These are phyloP conservation scores for Silene coronaria DNA, from an alignment of 179 eudicot genomes.

Conservation along the genomic window DNA sequence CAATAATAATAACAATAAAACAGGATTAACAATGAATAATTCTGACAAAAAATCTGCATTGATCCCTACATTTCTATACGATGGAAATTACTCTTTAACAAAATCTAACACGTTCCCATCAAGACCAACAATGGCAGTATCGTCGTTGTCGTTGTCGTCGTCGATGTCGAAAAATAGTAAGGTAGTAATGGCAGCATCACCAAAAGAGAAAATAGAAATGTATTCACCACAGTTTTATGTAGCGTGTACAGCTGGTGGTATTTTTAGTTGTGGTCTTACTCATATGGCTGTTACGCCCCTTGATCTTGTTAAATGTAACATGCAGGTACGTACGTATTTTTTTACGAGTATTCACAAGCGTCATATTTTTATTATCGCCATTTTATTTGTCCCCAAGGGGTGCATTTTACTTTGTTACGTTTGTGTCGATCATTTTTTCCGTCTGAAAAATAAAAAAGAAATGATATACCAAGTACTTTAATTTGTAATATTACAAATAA, in stretches of 20 bases:
- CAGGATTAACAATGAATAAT: background rate
- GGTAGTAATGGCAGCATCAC: conserved; percentile 25
- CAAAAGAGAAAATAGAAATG: conserved; percentile 53
- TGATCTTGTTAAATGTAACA: conserved; percentile 75
- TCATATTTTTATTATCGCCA: no score
- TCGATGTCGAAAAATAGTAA: background rate
- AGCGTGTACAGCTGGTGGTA: conserved; percentile 57
- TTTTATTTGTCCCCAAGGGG: no score
- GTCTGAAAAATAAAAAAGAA: no score
- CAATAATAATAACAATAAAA: no score
- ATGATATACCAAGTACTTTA: no score
- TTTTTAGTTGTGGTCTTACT: conserved; percentile 53
- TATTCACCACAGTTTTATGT: conserved; percentile 58
- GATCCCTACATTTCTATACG: conserved; percentile 51
- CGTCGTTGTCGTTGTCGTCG: background rate
- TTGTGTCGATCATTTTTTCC: no score
- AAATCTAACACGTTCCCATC: background rate
- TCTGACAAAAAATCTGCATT: conserved; percentile 30
- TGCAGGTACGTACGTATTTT: conserved; percentile 64
- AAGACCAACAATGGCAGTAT: background rate
- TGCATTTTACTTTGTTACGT: no score
- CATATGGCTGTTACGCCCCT: conserved; percentile 75
- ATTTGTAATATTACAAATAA: no score
- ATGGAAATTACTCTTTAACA: background rate
- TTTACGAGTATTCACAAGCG: no score